Percentiles rank a stretch among this genome's conserved stretches.
These are phyloP conservation scores for Exophiala sp. DNA, from an alignment of 2,329 filamentous ascomycete species.

Conservation along the genomic window DNA sequence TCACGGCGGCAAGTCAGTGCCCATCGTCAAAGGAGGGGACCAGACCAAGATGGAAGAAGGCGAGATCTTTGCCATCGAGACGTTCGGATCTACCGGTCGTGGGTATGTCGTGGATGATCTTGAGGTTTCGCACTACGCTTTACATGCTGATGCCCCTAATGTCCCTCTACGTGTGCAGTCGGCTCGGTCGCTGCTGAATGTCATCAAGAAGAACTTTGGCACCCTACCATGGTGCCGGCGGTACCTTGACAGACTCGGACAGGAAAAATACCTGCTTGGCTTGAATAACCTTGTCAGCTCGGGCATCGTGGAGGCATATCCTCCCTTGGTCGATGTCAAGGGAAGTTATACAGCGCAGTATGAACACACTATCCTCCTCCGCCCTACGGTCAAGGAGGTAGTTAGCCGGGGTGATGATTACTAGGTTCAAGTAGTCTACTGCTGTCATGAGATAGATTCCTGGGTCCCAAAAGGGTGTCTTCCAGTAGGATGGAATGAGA, in stretches of 20 bases:
- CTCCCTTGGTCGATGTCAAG: conserved; percentile 83
- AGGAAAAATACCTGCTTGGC: conserved; percentile 88
- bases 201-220: conserved; percentile 95
- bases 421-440: conserved; percentile 40
- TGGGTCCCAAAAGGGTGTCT: too few species aligned
- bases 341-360: conserved; percentile 91
- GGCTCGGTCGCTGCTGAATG: conserved; percentile 75
- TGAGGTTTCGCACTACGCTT: conserved; percentile 85
- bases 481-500: too few species aligned
- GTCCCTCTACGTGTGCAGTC: conserved; percentile 71
- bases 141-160: conserved; percentile 64
- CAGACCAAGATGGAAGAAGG: conserved; percentile 97
- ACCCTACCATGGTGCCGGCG: conserved; percentile 85
- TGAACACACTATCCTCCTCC: conserved; percentile 77
- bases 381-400: conserved; percentile 78
- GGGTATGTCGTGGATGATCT: conserved; percentile 81
- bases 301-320: conserved; percentile 85
- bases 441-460: too few species aligned
- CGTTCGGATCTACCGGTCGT: conserved; percentile 88
- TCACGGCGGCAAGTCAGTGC: conserved; percentile 87
- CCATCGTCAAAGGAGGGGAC: conserved; percentile 82
- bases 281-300: conserved; percentile 77
- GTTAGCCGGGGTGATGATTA: conserved; percentile 82
- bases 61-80: conserved; percentile 92
- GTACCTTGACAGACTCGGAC: conserved; percentile 86